Conservation (phyloP, 1,284 basidiomycete genomes). For the Heimioporus retisporus region DNA sequence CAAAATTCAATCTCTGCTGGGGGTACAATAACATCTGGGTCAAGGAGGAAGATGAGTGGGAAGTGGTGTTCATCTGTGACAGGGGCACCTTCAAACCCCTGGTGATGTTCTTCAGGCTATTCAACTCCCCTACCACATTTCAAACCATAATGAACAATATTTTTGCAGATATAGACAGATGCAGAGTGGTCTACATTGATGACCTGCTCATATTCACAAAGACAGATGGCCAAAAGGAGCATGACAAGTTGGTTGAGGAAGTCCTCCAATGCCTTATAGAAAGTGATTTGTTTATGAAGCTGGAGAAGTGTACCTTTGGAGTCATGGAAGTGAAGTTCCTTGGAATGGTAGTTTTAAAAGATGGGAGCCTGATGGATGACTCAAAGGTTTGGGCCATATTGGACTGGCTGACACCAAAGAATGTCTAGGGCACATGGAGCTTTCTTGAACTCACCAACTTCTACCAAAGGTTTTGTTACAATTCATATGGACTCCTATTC, state of each 20-base stretch:
- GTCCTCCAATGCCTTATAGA: conserved; percentile 5
- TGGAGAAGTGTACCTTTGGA: conserved; percentile 51
- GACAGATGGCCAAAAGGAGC: conserved; percentile 8
- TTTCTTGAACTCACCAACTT: too few relatives aligned
- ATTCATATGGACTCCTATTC: too few relatives aligned
- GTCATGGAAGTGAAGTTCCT: conserved; percentile 48
- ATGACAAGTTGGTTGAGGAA: conserved; percentile 28
- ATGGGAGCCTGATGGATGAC: conserved; percentile 48
- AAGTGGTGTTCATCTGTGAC: neutral
- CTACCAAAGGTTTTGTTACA: too few relatives aligned
- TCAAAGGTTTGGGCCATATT: conserved; percentile 35
- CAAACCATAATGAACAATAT: conserved; percentile 6
- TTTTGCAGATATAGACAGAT: conserved; percentile 1
- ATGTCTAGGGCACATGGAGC: too few relatives aligned
- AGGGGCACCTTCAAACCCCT: neutral
- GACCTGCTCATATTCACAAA: conserved; percentile 14
- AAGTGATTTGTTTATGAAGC: conserved; percentile 44
- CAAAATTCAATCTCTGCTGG: neutral
- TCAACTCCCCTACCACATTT: neutral
- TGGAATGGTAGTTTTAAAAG: conserved; percentile 45
- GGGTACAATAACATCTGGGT: neutral
- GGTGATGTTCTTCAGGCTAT: conserved; percentile 6
- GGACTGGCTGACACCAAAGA: neutral
- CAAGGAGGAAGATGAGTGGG: conserved; percentile 1
- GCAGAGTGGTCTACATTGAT: conserved; percentile 13